Percentiles rank a stretch among this genome's conserved stretches.
Conservation (phyloP, 2,329 filamentous ascomycete genomes). For the Pleurostoma richardsiae region DNA sequence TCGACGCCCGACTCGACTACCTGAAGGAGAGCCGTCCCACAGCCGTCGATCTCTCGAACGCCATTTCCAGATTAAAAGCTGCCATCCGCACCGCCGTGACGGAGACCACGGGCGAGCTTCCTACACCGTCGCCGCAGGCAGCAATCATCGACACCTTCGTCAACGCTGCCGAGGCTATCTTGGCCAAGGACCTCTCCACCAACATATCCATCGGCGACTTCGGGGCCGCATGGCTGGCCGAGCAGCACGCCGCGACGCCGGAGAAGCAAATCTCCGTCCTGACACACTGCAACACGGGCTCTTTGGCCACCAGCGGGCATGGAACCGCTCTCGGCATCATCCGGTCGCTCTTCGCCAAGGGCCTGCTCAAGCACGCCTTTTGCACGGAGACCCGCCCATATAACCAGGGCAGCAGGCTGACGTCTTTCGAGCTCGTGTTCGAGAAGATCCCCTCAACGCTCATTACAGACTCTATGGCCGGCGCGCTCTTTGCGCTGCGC, state of each 20-base stretch:
- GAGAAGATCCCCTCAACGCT: conserved; percentile 88
- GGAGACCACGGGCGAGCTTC: conserved; percentile 18
- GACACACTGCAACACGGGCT: conserved; percentile 98
- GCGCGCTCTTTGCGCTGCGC: conserved; percentile 66
- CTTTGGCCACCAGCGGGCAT: conserved; percentile 94
- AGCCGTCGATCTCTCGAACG: conserved; percentile 90
- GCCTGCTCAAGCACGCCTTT: conserved; percentile 74
- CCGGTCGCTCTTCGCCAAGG: conserved; percentile 66
- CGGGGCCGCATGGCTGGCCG: conserved; percentile 77
- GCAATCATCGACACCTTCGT: conserved; percentile 68
- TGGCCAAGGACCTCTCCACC: conserved; percentile 79
- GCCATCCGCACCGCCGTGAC: conserved; percentile 48
- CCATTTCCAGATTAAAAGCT: conserved; percentile 72
- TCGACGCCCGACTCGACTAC: conserved; percentile 75
- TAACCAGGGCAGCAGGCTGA: conserved; percentile 93
- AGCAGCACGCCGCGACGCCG: conserved; percentile 45
- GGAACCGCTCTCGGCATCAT: conserved; percentile 94
- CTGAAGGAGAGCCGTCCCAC: conserved; percentile 87
- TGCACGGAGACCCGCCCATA: conserved; percentile 97
- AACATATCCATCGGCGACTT: conserved; percentile 81
- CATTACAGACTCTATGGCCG: conserved; percentile 96
- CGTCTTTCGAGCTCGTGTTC: conserved; percentile 93
- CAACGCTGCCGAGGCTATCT: conserved; percentile 75
- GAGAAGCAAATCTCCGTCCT: conserved; percentile 67
- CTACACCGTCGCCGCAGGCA: conserved; percentile 33